Evolutionary conservation across 1,284 basidiomycete genomes (phyloP), one percentile per base, ranked within the genome.

Genomic region (Ganoderma multipileum): DNA sequence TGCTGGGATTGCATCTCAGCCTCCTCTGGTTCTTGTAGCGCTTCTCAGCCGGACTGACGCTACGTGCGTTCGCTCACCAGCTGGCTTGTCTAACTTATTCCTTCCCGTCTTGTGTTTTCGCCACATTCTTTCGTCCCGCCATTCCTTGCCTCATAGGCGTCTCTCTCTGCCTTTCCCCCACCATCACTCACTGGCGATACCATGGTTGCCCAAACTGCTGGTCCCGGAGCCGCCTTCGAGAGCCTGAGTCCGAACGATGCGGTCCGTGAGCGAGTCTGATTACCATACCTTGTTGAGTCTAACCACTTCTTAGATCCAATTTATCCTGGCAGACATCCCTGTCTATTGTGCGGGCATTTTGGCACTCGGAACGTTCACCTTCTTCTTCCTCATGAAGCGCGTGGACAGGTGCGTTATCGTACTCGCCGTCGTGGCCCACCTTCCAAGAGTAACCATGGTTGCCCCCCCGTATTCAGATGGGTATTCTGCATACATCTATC

Each of bases 281-380:
- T 20, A 12, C 6, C 7, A 26, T 50, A 5, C 26, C 66, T 36
- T 54, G 20, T 36, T 16, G 4, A 28, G 12, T 36, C 39, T 63
- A 33, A 33, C 42, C 7, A 11, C 28, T 36, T n/a, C 42, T 30
- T 33, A 92, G 91, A 79, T 91, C 54, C 85, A 88, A 71, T 79
- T 82, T 70, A 76, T 93, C 61, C 81, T 93, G 54, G 82, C 86
- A 20, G 90, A 91, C 70, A 87, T 93, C 63, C 92, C 92, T 44
- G 82, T 91, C 70, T 86, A 91, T 73, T 86, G 86, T 67, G 83
- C 90, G 65, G 92, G 92, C 54, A 80, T 92, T 26, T 80, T 92
- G 74, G 86, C 85, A 44, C 87, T 93, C 68, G 90, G 86, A n/a
- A 81, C 88, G 39, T 86, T 89, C 63, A 85, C 85, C 14, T 89